Base-by-base conservation (phyloP, 2,329 filamentous ascomycete genomes). In the Pseudohalonectria lignicola region DNA sequence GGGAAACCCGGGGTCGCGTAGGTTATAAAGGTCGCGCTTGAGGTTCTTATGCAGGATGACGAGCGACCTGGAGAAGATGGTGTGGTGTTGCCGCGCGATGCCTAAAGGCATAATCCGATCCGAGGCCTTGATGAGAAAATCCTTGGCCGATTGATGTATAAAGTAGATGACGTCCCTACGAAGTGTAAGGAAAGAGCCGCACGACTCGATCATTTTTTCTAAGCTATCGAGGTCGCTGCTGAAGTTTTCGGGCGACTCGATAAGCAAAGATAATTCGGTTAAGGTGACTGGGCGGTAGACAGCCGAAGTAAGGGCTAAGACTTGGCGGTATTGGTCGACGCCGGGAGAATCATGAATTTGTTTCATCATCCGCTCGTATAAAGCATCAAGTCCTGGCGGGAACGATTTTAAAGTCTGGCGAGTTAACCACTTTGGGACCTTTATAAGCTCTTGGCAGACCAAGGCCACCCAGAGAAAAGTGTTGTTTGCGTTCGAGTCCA, bases 401-500 rank as follows among this genome's bases (percentile, higher is more conserved):
- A 63, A 56, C 25, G 20, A 25, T 7, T 43, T 31, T 4, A 60
- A 6, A 4, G 3, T 33, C 10, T 21, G 18, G 11, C 7, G 33
- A 4, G 19, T n/a, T 11, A 13, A 23, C 36, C 44, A 41, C 13
- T 31, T 26, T 6, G 41, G 12, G 4, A 46, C 37, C 2, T 50
- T 39, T 20, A 34, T 39, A 8, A 63, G 55, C 8, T 51, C 41
- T 44, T 60, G 39, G 39, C 50, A 61, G 9, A 62, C 60, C 31
- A 65, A 52, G 15, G 61, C 55, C 17, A 63, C 62, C 63, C 60
- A 67, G 21, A 68, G 58, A 37, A 66, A 66, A 1, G 62, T 67
- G n/a, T n/a, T n/a, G n/a, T n/a, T n/a, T n/a, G n/a, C 56, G 17
- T 64, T 57, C 13, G 31, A 37, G 1, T 25, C 26, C 8, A 61